Evolutionary conservation across 2,329 filamentous ascomycete genomes (phyloP).

Genomic region (Aureobasidium vineae): DNA sequence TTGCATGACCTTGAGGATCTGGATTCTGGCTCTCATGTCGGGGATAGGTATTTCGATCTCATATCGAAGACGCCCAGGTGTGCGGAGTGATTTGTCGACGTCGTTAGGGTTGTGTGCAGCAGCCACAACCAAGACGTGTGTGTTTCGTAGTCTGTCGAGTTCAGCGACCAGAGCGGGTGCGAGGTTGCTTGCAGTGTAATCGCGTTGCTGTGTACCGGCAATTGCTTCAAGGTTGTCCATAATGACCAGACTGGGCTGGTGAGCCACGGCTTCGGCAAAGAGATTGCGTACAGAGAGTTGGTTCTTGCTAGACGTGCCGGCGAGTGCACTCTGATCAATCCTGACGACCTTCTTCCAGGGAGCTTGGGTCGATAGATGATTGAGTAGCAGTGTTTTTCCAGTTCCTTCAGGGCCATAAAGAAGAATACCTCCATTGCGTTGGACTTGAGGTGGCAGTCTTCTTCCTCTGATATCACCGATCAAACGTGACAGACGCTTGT

Average conservation of each 20-base stretch:
- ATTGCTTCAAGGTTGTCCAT: slow-evolving; percentile 76
- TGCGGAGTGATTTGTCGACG: slow-evolving; percentile 67
- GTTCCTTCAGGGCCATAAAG: slow-evolving; percentile 81
- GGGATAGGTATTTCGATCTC: slow-evolving; percentile 77
- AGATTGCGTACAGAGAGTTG: slow-evolving; percentile 57
- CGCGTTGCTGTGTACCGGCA: slow-evolving; percentile 56
- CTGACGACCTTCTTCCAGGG: slow-evolving; percentile 70
- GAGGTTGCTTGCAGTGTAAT: slow-evolving; percentile 41
- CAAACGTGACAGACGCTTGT: slow-evolving; percentile 57
- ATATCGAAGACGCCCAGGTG: slow-evolving; percentile 61
- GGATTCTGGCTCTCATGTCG: slow-evolving; percentile 64
- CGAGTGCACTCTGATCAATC: slow-evolving; percentile 50
- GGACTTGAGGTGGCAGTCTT: slow-evolving; percentile 32
- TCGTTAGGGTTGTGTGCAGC: slow-evolving; percentile 71
- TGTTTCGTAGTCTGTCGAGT: slow-evolving; percentile 55
- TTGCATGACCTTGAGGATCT: slow-evolving; percentile 67
- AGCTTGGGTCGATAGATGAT: slow-evolving; percentile 57
- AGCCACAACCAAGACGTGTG: slow-evolving; percentile 69
- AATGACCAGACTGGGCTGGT: slow-evolving; percentile 73
- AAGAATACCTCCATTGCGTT: slow-evolving; percentile 59
- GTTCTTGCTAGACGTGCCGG: slow-evolving; percentile 47
- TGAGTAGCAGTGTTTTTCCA: slow-evolving; percentile 75
- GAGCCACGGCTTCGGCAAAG: slow-evolving; percentile 66
- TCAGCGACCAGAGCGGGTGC: slow-evolving; percentile 49
- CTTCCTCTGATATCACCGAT: slow-evolving; percentile 31